These are phyloP conservation scores for Prorocentrum cordatum DNA, from an alignment of 169 alveolate genomes.

Conservation along the genomic window DNA sequence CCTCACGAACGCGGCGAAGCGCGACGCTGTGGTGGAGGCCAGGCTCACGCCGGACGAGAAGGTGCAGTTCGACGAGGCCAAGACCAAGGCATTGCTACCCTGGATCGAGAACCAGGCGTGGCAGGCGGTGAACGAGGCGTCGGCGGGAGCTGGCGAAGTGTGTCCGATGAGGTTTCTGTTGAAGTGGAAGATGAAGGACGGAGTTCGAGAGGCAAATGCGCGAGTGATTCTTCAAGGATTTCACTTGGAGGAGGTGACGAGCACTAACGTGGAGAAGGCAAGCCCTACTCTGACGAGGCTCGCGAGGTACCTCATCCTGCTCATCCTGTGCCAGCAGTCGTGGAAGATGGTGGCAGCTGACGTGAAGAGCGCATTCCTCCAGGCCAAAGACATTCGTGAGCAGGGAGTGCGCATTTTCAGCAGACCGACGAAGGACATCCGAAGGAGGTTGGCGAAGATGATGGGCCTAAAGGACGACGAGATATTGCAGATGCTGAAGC, in stretches of 20 bases:
- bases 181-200: not conserved
- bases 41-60: no score
- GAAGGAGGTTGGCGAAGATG: not conserved
- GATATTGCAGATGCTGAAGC: not conserved
- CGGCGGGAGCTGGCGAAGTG: no score
- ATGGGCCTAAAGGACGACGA: not conserved
- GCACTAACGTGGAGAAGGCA: not conserved
- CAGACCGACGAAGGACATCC: not conserved
- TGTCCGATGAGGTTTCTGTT: no score
- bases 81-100: no score
- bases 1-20: no score
- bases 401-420: not conserved
- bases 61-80: no score
- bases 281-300: not conserved
- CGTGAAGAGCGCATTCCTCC: constrained; percentile 2
- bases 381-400: not conserved
- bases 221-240: constrained; percentile 3
- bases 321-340: not conserved
- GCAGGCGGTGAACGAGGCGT: no score
- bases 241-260: not conserved
- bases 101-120: no score
- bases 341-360: not conserved
- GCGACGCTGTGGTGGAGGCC: no score
- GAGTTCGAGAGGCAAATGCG: not conserved
- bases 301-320: not conserved